phyloP scores from a whole-genome alignment of 2,329 filamentous ascomycete species.

The Fusarium staphyleae region DNA sequence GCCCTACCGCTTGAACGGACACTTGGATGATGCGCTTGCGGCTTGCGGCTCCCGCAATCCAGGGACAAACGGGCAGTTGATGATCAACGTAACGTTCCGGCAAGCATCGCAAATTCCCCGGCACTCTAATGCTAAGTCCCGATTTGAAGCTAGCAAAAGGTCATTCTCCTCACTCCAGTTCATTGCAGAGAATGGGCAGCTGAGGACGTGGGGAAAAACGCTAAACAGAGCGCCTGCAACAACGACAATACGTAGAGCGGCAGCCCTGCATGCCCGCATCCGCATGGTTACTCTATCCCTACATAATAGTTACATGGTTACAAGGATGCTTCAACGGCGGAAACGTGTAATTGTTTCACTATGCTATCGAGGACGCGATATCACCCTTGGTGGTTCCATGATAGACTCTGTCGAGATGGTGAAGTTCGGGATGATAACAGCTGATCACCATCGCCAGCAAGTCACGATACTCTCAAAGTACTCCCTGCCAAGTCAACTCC shows the following conservation, averaged over 20 bases:
- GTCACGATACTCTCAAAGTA: constrained; percentile 1
- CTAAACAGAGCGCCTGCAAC: constrained; percentile 23
- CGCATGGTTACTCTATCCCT: constrained; percentile 33
- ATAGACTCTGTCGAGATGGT: background rate
- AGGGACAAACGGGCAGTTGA: constrained; percentile 26
- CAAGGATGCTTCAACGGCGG: constrained; percentile 27
- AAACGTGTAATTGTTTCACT: constrained; percentile 20
- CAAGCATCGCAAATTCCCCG: constrained; percentile 20
- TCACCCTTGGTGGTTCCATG: background rate
- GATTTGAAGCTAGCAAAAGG: constrained; percentile 7
- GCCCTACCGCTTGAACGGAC: constrained; percentile 29
- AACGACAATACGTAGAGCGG: constrained; percentile 23
- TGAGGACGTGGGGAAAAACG: constrained; percentile 28
- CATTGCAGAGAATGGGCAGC: constrained; percentile 16
- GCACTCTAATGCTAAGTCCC: constrained; percentile 9
- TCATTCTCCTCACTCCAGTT: constrained; percentile 10
- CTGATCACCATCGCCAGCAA: background rate
- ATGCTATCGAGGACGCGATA: constrained; percentile 21
- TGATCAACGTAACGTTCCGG: constrained; percentile 27
- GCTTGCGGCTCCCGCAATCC: constrained; percentile 25
- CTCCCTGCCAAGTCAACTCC: background rate
- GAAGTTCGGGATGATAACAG: background rate
- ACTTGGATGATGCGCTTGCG: constrained; percentile 29
- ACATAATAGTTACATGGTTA: constrained; percentile 3
- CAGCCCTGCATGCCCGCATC: constrained; percentile 32